Conservation (phyloP, 768 basidiomycete species). For the Mycena rebaudengoi region DNA sequence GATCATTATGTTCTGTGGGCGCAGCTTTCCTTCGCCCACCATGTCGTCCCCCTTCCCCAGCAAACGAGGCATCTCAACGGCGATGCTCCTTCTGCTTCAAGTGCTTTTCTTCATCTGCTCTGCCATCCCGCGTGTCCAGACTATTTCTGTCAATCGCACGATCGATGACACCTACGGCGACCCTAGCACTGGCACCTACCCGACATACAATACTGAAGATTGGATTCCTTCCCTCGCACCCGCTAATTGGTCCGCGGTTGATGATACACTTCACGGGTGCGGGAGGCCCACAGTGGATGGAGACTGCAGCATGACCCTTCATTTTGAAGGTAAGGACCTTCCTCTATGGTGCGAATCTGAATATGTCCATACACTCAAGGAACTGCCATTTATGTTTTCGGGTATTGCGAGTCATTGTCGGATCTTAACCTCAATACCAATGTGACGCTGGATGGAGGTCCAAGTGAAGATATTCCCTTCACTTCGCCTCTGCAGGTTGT, state of each 20-base stretch:
- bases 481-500: conserved; percentile 3
- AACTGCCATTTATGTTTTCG: conserved; percentile 16
- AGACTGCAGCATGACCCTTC: conserved; percentile 9
- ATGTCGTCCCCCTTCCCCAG: conserved; percentile 12
- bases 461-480: not conserved
- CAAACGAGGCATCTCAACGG: conserved; percentile 7
- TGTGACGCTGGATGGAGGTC: conserved; percentile 12
- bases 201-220: conserved; percentile 10
- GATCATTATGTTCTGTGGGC: conserved; percentile 5
- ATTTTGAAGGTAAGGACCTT: conserved; percentile 13
- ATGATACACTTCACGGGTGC: conserved; percentile 16
- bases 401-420: conserved; percentile 10
- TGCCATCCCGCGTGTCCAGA: conserved; percentile 9
- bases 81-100: conserved; percentile 14
- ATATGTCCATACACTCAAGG: conserved; percentile 8
- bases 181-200: conserved; percentile 5
- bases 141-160: conserved; percentile 16
- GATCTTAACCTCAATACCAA: conserved; percentile 8
- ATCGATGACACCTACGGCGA: conserved; percentile 17
- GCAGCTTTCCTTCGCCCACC: conserved; percentile 14
- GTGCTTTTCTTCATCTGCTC: conserved; percentile 8
- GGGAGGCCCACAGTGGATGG: conserved; percentile 9
- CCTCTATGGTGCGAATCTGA: conserved; percentile 7
- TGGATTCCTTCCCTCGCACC: conserved; percentile 11
- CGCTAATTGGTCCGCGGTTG: conserved; percentile 3